These are phyloP conservation scores for Fraxinus dipetala DNA, from an alignment of 305 asterid genomes.

Conservation along the genomic window DNA sequence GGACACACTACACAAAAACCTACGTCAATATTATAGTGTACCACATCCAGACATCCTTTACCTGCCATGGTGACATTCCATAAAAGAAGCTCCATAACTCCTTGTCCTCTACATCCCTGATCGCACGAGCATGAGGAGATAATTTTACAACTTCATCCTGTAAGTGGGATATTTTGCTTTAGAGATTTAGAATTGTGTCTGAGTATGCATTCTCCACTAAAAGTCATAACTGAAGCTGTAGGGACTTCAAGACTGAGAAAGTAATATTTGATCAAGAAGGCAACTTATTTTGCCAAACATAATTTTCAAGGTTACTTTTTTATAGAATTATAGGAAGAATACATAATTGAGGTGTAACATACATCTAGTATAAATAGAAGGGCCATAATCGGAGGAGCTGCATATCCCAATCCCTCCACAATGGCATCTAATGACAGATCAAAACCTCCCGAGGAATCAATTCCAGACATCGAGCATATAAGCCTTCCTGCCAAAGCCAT, in stretches of 20 bases:
- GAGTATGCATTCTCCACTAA: neutral
- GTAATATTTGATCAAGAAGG: neutral
- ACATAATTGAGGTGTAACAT: conserved; percentile 17
- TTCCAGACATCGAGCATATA: conserved; percentile 84
- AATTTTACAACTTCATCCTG: conserved; percentile 94
- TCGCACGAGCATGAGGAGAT: conserved; percentile 98
- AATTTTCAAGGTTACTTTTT: neutral
- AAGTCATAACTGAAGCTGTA: neutral
- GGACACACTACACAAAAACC: neutral
- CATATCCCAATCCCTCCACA: conserved; percentile 87
- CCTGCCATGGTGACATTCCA: conserved; percentile 99
- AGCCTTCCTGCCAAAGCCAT: conserved; percentile 93
- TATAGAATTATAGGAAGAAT: neutral
- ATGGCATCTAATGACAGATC: conserved; percentile 69
- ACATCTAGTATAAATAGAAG: conserved; percentile 88
- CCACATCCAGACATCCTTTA: conserved; percentile 20
- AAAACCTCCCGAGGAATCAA: conserved; percentile 82
- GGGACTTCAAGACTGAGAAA: neutral
- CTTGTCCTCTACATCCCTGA: conserved; percentile 92
- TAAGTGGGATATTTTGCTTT: conserved; percentile 6
- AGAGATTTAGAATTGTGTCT: neutral
- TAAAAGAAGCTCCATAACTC: conserved; percentile 78
- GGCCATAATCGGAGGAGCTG: conserved; percentile 96
- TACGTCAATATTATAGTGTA: neutral
- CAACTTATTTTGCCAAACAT: neutral